phyloP scores from a whole-genome alignment of 495 filamentous ascomycete genomes.

The Glonium stellatum region DNA sequence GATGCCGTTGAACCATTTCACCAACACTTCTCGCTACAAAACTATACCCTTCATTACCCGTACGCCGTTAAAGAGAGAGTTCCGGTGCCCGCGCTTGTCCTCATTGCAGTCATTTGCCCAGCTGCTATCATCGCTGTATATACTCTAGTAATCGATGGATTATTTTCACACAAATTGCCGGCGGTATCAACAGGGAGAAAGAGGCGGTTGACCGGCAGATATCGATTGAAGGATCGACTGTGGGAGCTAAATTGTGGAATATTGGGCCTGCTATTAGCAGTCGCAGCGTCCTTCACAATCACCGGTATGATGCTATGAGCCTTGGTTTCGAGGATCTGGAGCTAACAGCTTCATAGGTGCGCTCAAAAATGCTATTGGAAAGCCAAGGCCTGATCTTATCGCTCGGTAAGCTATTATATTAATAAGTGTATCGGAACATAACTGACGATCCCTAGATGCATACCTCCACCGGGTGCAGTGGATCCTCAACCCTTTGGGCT shows the following conservation, averaged over 20 bases:
- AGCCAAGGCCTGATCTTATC: constrained; percentile 77
- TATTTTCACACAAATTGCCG: constrained; percentile 57
- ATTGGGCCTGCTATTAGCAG: constrained; percentile 62
- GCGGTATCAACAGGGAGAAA: constrained; percentile 29
- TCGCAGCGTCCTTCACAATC: constrained; percentile 63
- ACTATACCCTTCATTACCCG: constrained; percentile 62
- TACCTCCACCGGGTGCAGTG: not conserved
- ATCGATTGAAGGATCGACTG: constrained; percentile 57
- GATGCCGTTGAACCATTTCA: constrained; percentile 51
- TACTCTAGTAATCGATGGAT: constrained; percentile 64
- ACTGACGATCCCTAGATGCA: not conserved
- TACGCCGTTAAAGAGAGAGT: constrained; percentile 69
- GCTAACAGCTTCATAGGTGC: constrained; percentile 38
- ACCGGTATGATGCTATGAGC: constrained; percentile 41
- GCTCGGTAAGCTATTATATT: constrained; percentile 20
- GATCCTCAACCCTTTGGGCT: constrained; percentile 46
- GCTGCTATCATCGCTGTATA: constrained; percentile 61
- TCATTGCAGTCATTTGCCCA: constrained; percentile 53
- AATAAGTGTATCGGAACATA: constrained; percentile 1
- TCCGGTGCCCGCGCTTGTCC: constrained; percentile 48
- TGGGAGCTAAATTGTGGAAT: constrained; percentile 83
- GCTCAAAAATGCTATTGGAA: constrained; percentile 81
- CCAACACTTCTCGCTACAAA: constrained; percentile 53
- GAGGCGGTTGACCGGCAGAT: constrained; percentile 55
- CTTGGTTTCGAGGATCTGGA: not conserved